phyloP scores from a whole-genome alignment of 805 yeast genomes.

The Tetrapisispora fleetii region DNA sequence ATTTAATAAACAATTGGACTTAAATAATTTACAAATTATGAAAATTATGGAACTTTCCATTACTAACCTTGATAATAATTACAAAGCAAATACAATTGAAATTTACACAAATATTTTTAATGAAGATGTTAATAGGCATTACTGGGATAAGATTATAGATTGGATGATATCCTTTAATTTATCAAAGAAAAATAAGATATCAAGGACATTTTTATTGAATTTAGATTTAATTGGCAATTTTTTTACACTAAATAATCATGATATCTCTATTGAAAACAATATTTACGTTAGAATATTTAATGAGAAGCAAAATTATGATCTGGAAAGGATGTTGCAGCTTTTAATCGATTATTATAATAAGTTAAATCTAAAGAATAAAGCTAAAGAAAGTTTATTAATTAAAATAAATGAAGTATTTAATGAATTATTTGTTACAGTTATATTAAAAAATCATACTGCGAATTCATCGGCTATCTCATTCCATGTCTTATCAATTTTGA shows the following conservation, averaged over 20 bases:
- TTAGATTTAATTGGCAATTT: conserved; percentile 6
- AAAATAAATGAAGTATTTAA: neutral
- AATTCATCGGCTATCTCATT: conserved; percentile 12
- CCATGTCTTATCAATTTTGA: conserved; percentile 20
- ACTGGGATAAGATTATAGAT: conserved; percentile 13
- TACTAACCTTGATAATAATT: conserved; percentile 37
- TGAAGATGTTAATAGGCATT: conserved; percentile 10
- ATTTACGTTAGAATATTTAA: neutral
- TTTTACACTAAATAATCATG: neutral
- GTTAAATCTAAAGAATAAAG: neutral
- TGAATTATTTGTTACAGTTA: neutral
- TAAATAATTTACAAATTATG: conserved; percentile 22
- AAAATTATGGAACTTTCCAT: conserved; percentile 51
- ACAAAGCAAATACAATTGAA: conserved; percentile 27
- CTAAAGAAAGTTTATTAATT: conserved; percentile 15
- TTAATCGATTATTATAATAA: conserved; percentile 5
- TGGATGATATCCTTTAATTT: conserved; percentile 19
- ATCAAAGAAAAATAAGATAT: conserved; percentile 11
- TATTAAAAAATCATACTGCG: neutral
- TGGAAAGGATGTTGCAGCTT: neutral
- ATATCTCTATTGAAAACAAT: neutral
- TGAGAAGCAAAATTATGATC: neutral
- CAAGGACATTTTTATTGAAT: conserved; percentile 8
- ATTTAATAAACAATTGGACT: conserved; percentile 31
- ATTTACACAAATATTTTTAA: conserved; percentile 15